Conservation (phyloP, 495 filamentous ascomycete genomes). For the Penicillium manginii region DNA sequence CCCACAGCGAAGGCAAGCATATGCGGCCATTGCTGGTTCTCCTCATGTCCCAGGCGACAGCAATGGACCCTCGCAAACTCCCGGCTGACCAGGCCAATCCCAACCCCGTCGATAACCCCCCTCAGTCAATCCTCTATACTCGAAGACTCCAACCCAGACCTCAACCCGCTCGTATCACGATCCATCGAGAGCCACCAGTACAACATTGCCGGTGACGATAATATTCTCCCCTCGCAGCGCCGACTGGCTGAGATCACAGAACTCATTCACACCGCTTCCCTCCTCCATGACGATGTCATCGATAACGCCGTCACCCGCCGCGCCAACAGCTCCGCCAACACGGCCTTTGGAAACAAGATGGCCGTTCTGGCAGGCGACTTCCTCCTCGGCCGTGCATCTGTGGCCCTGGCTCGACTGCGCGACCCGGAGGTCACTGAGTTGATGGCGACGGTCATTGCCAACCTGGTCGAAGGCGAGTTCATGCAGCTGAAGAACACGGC, state of each 20-base stretch:
- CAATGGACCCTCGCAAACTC: conserved; percentile 68
- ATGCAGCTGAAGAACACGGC: conserved; percentile 99
- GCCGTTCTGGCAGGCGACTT: conserved; percentile 96
- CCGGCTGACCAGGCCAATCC: conserved; percentile 40
- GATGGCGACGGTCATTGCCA: conserved; percentile 93
- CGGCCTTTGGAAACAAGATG: conserved; percentile 98
- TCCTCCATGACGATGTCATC: conserved; percentile 97
- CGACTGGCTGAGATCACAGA: conserved; percentile 96
- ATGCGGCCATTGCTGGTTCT: conserved; percentile 91
- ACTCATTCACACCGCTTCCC: conserved; percentile 93
- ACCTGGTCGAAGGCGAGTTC: conserved; percentile 97
- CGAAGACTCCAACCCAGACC: conserved; percentile 79
- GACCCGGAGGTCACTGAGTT: conserved; percentile 95
- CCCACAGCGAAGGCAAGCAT: conserved; percentile 94
- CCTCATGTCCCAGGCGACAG: conserved; percentile 92
- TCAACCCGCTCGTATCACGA: conserved; percentile 53
- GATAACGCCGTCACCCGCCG: conserved; percentile 86
- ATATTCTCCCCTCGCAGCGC: conserved; percentile 74
- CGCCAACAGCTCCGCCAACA: conserved; percentile 83
- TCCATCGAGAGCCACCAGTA: conserved; percentile 53
- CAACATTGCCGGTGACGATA: conserved; percentile 37
- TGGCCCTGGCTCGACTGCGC: conserved; percentile 85
- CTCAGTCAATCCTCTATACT: conserved; percentile 78
- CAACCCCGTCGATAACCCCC: conserved; percentile 71
- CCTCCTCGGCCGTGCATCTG: conserved; percentile 87